A percentile compares a stretch with the other conserved stretches of the same genome.
Evolutionary conservation across 768 basidiomycete genomes (phyloP).

Genomic region (Chalciporus pseudorubinellus): DNA sequence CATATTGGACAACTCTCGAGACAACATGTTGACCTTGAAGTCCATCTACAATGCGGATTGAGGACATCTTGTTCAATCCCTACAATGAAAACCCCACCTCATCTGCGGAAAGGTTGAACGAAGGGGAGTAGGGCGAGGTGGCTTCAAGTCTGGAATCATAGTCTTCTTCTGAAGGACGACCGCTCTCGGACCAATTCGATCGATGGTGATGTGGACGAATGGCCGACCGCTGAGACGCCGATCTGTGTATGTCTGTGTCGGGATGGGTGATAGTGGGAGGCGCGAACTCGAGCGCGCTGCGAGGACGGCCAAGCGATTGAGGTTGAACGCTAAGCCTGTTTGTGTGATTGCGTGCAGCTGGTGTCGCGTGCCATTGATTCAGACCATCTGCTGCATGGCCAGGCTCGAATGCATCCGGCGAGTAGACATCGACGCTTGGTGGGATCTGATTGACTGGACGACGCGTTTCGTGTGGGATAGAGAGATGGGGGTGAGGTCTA

Average conservation of each 20-base stretch:
- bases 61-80: slow-evolving; percentile 4
- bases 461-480: slow-evolving; percentile 37
- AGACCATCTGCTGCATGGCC: slow-evolving; percentile 19
- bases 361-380: slow-evolving; percentile 36
- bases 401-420: slow-evolving; percentile 33
- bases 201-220: slow-evolving; percentile 34
- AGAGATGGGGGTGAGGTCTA: slow-evolving; percentile 35
- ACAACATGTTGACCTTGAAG: slow-evolving; percentile 26
- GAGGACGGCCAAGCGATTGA: slow-evolving; percentile 36
- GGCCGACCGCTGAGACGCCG: slow-evolving; percentile 38
- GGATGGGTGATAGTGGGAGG: slow-evolving; percentile 42
- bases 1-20: slow-evolving; percentile 35
- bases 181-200: slow-evolving; percentile 40
- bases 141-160: slow-evolving; percentile 17
- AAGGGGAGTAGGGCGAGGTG: slow-evolving; percentile 38
- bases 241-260: slow-evolving; percentile 51
- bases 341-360: slow-evolving; percentile 24
- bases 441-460: slow-evolving; percentile 32
- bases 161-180: slow-evolving; percentile 13
- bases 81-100: slow-evolving; percentile 37
- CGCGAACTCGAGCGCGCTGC: slow-evolving; percentile 35
- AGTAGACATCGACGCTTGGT: slow-evolving; percentile 25
- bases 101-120: slow-evolving; percentile 32
- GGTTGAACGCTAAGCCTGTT: slow-evolving; percentile 18
- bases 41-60: slow-evolving; percentile 25